A percentile compares a stretch with the other conserved stretches of the same genome.
Conservation (phyloP, 2,329 filamentous ascomycete genomes). For the Apiospora aurea region DNA sequence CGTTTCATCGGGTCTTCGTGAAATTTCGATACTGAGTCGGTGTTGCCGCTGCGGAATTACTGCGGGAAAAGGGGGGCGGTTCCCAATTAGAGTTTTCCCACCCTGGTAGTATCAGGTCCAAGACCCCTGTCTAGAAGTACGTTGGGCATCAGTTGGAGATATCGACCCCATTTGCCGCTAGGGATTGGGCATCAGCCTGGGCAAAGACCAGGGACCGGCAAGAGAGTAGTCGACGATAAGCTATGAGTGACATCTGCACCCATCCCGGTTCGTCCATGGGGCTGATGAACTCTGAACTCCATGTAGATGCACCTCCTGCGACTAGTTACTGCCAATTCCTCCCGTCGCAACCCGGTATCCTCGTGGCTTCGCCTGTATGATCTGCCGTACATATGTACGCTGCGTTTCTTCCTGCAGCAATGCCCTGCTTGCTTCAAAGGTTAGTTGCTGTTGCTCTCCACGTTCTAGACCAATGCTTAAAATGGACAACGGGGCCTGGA, state of each 20-base stretch:
- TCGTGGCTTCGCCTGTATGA: conserved; percentile 11
- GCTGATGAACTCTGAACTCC: not conserved
- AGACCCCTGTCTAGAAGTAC: not conserved
- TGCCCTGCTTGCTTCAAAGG: not conserved
- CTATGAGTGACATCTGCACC: not conserved
- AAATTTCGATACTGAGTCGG: not conserved
- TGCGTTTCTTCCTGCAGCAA: not conserved
- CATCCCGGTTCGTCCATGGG: not conserved
- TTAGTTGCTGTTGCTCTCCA: not conserved
- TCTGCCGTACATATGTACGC: not conserved
- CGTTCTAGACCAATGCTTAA: not conserved
- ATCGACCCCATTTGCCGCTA: no score
- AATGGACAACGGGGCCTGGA: not conserved
- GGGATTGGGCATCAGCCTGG: not conserved
- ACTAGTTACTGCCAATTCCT: not conserved
- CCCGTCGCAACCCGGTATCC: not conserved
- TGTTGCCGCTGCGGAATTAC: not conserved
- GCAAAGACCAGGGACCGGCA: not conserved
- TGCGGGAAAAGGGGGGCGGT: not conserved
- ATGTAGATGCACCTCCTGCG: not conserved
- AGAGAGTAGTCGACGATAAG: not conserved
- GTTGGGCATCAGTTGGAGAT: conserved; percentile 9
- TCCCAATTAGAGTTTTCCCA: not conserved
- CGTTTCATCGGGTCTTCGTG: not conserved
- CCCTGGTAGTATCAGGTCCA: not conserved